Conservation (phyloP, 164 flowering plant genomes). For the Tinospora cordifolia region DNA sequence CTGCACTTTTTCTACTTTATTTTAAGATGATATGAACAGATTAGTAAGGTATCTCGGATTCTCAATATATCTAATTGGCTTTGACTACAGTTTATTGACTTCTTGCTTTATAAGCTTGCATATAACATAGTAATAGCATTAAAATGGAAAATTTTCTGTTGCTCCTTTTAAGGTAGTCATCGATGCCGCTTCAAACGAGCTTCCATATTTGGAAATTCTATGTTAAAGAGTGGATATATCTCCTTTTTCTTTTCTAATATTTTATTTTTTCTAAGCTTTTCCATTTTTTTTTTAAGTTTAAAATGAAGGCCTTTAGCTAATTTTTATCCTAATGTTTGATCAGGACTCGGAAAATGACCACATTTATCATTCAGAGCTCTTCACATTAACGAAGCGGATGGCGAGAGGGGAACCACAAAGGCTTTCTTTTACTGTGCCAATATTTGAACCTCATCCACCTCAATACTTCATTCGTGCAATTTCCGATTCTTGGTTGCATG, state of each 20-base stretch:
- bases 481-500: conserved; percentile 93
- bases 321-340: conserved; percentile 13
- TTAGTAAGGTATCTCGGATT: too few species aligned
- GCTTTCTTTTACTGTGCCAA: conserved; percentile 88
- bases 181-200: background rate
- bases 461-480: conserved; percentile 90
- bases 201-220: background rate
- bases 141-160: too few species aligned
- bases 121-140: too few species aligned
- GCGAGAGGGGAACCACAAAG: conserved; percentile 81
- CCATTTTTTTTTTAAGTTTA: background rate
- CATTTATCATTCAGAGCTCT: conserved; percentile 93
- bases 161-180: background rate
- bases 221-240: background rate
- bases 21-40: too few species aligned
- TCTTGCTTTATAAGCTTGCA: background rate
- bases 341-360: conserved; percentile 96
- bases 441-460: conserved; percentile 99
- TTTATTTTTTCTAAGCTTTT: background rate
- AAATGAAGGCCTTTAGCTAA: conserved; percentile 1
- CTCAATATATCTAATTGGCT: too few species aligned
- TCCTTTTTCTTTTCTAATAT: too few species aligned
- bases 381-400: conserved; percentile 73
- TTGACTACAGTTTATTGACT: background rate
- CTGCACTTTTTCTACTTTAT: too few species aligned